Conservation (phyloP, 1,284 basidiomycete species). For the Ustilago loliicola region DNA sequence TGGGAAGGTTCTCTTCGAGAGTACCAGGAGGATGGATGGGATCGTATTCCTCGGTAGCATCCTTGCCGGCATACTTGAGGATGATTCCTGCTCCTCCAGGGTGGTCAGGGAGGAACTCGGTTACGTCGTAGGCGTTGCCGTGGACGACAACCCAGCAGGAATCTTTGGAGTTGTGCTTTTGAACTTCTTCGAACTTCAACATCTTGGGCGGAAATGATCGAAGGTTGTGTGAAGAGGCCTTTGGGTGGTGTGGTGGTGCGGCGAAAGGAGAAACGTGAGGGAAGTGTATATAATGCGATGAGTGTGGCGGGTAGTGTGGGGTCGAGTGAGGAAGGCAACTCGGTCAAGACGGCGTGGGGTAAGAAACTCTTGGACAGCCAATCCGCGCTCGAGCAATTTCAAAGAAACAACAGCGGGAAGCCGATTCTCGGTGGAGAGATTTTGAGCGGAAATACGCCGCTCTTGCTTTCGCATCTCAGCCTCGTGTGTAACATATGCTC, state of each 20-base stretch:
- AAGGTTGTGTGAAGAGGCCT: neutral
- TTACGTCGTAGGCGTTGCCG: conserved; percentile 81
- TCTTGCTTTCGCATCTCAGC: neutral
- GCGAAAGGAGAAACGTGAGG: neutral
- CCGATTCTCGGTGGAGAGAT: too few relatives aligned
- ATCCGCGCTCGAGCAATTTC: conserved; percentile 6
- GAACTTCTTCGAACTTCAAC: conserved; percentile 74
- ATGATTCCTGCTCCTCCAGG: conserved; percentile 79
- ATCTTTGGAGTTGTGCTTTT: conserved; percentile 78
- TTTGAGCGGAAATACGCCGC: conserved; percentile 21
- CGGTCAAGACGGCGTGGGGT: neutral
- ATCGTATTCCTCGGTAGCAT: conserved; percentile 76
- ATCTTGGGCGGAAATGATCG: conserved; percentile 11
- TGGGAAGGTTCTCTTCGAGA: conserved; percentile 65
- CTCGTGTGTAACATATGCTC: neutral
- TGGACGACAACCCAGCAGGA: conserved; percentile 91
- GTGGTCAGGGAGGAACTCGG: conserved; percentile 84
- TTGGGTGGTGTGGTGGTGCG: neutral
- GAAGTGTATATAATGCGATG: conserved; percentile 1
- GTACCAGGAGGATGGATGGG: conserved; percentile 69
- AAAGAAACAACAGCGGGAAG: neutral
- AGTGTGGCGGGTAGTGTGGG: neutral
- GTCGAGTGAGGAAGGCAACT: neutral
- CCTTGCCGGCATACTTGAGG: conserved; percentile 81
- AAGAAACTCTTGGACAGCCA: neutral